A percentile compares a stretch with the other conserved stretches of the same genome.
phyloP scores from a whole-genome alignment of 1,139 yeast species.

The Debaryomycetaceae sp. region DNA sequence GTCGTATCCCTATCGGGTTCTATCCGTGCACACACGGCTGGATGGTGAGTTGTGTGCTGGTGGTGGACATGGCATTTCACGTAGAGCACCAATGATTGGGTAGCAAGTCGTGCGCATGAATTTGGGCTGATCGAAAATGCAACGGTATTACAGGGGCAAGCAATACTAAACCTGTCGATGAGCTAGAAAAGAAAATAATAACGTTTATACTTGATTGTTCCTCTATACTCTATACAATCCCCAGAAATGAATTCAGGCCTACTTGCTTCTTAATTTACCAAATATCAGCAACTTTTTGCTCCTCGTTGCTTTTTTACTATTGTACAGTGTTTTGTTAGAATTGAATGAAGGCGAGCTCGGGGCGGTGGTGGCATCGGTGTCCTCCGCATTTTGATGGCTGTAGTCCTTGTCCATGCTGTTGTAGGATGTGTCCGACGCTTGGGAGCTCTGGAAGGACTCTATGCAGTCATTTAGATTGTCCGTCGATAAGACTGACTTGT shows the following conservation, averaged over 20 bases:
- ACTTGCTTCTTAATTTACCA: slow-evolving; percentile 9
- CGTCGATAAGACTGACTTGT: not conserved
- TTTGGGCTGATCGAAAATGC: no score
- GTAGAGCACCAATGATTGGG: no score
- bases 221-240: not conserved
- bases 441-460: not conserved
- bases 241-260: not conserved
- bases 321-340: not conserved
- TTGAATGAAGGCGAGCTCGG: not conserved
- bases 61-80: no score
- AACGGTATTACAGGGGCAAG: no score
- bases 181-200: no score
- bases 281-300: slow-evolving; percentile 12
- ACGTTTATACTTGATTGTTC: not conserved
- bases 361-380: not conserved
- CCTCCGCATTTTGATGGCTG: not conserved
- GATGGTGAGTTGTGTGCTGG: no score
- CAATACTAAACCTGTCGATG: no score
- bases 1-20: no score
- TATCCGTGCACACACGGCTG: no score
- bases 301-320: slow-evolving; percentile 2
- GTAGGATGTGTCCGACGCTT: not conserved
- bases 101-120: no score
- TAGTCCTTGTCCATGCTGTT: not conserved
- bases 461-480: not conserved